These are phyloP conservation scores for Venturia pyrina DNA, from an alignment of 2,329 filamentous ascomycete genomes.

Conservation along the genomic window DNA sequence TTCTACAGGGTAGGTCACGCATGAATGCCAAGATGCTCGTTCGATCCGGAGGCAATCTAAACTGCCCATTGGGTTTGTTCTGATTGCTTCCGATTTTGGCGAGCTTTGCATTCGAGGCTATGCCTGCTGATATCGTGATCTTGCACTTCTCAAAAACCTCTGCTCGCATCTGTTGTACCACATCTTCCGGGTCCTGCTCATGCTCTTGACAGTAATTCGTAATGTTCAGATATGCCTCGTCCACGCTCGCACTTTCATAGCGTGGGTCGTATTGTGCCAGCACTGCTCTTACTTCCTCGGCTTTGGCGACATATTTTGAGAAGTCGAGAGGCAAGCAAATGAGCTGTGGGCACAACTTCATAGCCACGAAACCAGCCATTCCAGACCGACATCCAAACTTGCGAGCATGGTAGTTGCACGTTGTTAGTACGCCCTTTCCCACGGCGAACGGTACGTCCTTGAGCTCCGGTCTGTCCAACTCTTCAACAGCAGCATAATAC, in stretches of 20 bases:
- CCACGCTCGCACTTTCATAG: constrained; percentile 89
- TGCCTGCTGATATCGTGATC: constrained; percentile 87
- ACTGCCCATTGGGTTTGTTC: constrained; percentile 96
- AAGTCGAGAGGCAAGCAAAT: constrained; percentile 78
- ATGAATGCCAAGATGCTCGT: constrained; percentile 75
- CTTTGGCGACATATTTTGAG: constrained; percentile 83
- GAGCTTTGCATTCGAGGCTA: constrained; percentile 84
- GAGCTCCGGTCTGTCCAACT: constrained; percentile 63
- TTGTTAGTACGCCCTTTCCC: constrained; percentile 60
- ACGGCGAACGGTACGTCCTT: constrained; percentile 85
- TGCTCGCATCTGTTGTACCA: constrained; percentile 64
- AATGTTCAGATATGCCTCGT: constrained; percentile 94
- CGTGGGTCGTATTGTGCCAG: constrained; percentile 79
- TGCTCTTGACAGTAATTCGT: constrained; percentile 70
- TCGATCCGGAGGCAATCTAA: constrained; percentile 61
- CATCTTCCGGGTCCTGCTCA: constrained; percentile 58
- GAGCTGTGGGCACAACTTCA: constrained; percentile 82
- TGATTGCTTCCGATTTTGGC: constrained; percentile 93
- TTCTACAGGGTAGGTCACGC: constrained; percentile 69
- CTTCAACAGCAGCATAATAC: constrained; percentile 93
- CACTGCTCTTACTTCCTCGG: constrained; percentile 73
- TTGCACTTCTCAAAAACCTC: constrained; percentile 67
- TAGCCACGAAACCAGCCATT: constrained; percentile 93
- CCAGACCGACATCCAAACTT: constrained; percentile 86
- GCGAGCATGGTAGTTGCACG: constrained; percentile 80